These are phyloP conservation scores for Trichomonascus vanleenenianus DNA, from an alignment of 805 yeast species.

Conservation along the genomic window DNA sequence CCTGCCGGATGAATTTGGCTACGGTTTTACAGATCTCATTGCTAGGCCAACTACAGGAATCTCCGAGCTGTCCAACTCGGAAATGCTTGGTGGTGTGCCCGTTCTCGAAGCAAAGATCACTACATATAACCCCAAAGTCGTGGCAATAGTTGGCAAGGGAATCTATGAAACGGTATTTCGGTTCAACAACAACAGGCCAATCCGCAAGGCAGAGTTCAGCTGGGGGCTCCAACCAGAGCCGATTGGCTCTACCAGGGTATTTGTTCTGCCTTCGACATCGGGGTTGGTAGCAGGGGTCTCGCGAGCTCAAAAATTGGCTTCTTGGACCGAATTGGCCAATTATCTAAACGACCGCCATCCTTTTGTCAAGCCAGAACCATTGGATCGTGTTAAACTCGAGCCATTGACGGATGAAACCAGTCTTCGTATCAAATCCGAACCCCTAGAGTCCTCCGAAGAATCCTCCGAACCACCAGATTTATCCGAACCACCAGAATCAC, in stretches of 20 bases:
- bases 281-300: constrained; percentile 55
- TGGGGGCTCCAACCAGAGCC: constrained; percentile 44
- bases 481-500: too few species aligned
- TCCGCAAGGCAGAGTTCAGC: constrained; percentile 31
- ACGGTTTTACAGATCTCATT: constrained; percentile 70
- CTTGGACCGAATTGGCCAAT: constrained; percentile 40
- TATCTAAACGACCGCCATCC: constrained; percentile 6
- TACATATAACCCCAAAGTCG: constrained; percentile 31
- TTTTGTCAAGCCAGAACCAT: too few species aligned
- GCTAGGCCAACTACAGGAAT: constrained; percentile 54
- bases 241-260: constrained; percentile 27
- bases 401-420: too few species aligned
- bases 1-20: constrained; percentile 35
- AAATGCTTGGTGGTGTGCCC: constrained; percentile 50
- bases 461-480: too few species aligned
- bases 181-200: constrained; percentile 26
- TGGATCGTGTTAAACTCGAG: too few species aligned
- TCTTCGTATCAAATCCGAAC: not conserved
- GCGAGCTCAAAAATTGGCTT: constrained; percentile 35
- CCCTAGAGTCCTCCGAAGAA: not conserved
- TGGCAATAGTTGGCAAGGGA: constrained; percentile 66
- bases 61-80: constrained; percentile 42
- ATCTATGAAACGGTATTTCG: constrained; percentile 58
- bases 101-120: constrained; percentile 40
- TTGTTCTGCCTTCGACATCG: constrained; percentile 66